Conservation (phyloP, 1,284 basidiomycete genomes). For the Tylopilus sp. region DNA sequence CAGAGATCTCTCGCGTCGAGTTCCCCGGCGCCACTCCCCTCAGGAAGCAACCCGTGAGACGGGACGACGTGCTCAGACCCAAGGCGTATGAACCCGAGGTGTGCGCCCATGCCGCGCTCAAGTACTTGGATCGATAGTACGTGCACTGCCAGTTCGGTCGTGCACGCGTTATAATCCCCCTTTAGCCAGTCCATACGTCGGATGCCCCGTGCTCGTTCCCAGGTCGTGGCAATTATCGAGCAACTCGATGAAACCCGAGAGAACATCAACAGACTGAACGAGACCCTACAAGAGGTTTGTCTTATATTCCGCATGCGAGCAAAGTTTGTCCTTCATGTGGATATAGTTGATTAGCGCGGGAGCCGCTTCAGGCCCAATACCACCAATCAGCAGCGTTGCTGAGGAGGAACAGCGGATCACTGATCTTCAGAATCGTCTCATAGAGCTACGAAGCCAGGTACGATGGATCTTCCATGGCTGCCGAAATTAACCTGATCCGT, state of each 20-base stretch:
- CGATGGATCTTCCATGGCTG: slow-evolving; percentile 7
- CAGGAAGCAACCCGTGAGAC: slow-evolving; percentile 45
- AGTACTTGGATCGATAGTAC: slow-evolving; percentile 72
- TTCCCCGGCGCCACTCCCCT: slow-evolving; percentile 72
- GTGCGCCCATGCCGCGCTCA: slow-evolving; percentile 70
- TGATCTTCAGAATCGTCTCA: slow-evolving; percentile 52
- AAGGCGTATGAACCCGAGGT: slow-evolving; percentile 65
- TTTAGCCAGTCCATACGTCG: slow-evolving; percentile 60
- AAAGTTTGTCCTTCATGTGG: neutral
- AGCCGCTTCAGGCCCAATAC: slow-evolving; percentile 37
- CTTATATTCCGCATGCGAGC: neutral
- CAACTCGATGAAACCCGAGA: slow-evolving; percentile 51
- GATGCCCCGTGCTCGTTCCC: slow-evolving; percentile 68
- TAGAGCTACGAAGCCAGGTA: slow-evolving; percentile 53
- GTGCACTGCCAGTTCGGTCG: slow-evolving; percentile 29
- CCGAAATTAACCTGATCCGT: neutral
- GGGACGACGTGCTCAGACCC: slow-evolving; percentile 41
- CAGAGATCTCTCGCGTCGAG: slow-evolving; percentile 58
- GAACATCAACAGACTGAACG: slow-evolving; percentile 51
- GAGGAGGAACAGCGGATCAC: slow-evolving; percentile 60
- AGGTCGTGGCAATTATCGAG: slow-evolving; percentile 54
- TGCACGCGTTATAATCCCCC: neutral
- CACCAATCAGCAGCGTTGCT: slow-evolving; percentile 45
- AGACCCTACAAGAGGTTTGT: slow-evolving; percentile 56
- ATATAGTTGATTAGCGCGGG: slow-evolving; percentile 32